Base-by-base conservation (phyloP, 176 grass and related monocot genomes). In the Carex scoparia region DNA sequence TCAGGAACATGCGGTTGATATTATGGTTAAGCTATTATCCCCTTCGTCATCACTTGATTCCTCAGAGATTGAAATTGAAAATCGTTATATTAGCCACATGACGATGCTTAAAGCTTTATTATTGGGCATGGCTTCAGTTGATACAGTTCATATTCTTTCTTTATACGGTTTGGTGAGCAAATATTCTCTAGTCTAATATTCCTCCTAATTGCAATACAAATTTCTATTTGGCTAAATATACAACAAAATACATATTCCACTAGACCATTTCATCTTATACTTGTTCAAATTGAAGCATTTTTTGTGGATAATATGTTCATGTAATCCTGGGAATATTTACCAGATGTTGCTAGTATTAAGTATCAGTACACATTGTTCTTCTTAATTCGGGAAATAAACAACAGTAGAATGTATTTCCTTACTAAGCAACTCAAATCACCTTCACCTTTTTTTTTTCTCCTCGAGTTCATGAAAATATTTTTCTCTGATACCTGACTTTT, bases 1-100 rank as follows among this genome's bases (percentile, higher is more conserved):
- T 78, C 84, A 99, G 96, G 96, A 99, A 85, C 91, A 99, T 95
- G 93, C 90, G 19, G 96, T 94, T 59, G 32, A 42, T 64, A 87
- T 91, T 89, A 82, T 95, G 65, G 72, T 99, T 78, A 92, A 91
- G 85, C 70, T 99, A 68, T 10, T 83, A 32, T 83, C 81, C 13
- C 81, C 81, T 49, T 53, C 53, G 15, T 58, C 53, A n/a, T 58
- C 74, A 35, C 12, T 82, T 23, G 79, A 82, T 83, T 83, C 88
- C 72, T 42, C 64, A 62, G 84, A 93, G 80, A 88, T 71, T 76
- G 81, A 71, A 85, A 85, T 72, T 65, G 81, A 70, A 62, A 89
- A 71, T 54, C 28, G 54, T 82, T 88, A 88, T 69, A 76, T 90
- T 68, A 86, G 85, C 82, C 87, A 90, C 66, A 93, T 93, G 87